Evolutionary conservation across 1,284 basidiomycete genomes (phyloP).

Genomic region (Neotropicomus parvogracilis): DNA sequence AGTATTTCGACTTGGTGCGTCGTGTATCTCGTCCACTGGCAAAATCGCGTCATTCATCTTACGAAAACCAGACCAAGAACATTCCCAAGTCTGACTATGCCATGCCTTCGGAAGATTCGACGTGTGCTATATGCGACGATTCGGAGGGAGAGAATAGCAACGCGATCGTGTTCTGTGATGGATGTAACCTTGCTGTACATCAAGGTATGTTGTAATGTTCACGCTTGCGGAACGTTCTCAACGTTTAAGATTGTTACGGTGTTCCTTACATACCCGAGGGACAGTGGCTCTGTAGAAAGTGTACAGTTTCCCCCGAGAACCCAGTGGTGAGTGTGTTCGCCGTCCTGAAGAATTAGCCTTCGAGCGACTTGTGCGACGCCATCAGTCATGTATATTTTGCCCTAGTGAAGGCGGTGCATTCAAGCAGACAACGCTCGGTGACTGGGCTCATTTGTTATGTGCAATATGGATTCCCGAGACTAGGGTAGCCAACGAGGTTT

Average conservation of each 20-base stretch:
- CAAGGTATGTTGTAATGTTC: conserved; percentile 61
- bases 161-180: conserved; percentile 99
- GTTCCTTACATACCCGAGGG: conserved; percentile 99
- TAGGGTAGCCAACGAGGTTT: conserved; percentile 89
- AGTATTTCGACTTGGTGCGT: conserved; percentile 93
- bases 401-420: conserved; percentile 98
- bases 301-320: conserved; percentile 95
- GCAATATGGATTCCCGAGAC: conserved; percentile 99
- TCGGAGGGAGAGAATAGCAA: conserved; percentile 98
- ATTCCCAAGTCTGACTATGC: conserved; percentile 82
- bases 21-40: not conserved
- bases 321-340: conserved; percentile 69
- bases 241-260: conserved; percentile 86
- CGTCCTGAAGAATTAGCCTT: not conserved
- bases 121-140: conserved; percentile 96
- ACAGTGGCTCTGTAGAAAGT: conserved; percentile 98
- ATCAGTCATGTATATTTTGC: conserved; percentile 86
- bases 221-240: conserved; percentile 9
- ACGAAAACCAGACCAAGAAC: conserved; percentile 69
- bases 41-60: not conserved
- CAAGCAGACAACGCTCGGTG: conserved; percentile 91
- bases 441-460: conserved; percentile 96
- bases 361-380: not conserved
- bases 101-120: conserved; percentile 88
- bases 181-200: conserved; percentile 97